Percentiles rank a stretch among this genome's conserved stretches.
Conservation (phyloP, 345 rosid species). For the Brassica rapa region DNA sequence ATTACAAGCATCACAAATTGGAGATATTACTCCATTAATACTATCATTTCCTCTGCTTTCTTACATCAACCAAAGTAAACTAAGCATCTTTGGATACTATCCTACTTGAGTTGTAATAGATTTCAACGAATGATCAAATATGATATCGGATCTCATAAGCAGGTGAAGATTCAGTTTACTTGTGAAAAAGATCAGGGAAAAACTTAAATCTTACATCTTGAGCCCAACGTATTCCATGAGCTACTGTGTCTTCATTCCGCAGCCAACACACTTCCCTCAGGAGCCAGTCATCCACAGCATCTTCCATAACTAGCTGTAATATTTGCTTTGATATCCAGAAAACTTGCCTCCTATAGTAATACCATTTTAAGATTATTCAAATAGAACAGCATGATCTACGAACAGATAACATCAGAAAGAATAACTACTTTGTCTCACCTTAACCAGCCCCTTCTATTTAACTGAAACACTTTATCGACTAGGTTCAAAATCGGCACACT, state of each 20-base stretch:
- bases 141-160: not conserved
- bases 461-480: slow-evolving; percentile 95
- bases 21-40: slow-evolving; percentile 3
- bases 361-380: slow-evolving; percentile 18
- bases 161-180: slow-evolving; percentile 9
- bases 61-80: not conserved
- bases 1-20: slow-evolving; percentile 18
- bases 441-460: slow-evolving; percentile 96
- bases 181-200: not conserved
- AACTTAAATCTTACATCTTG: slow-evolving; percentile 75
- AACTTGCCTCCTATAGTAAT: slow-evolving; percentile 75
- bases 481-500: slow-evolving; percentile 92
- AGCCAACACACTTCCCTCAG: slow-evolving; percentile 85
- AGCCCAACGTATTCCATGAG: slow-evolving; percentile 79
- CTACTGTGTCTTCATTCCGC: slow-evolving; percentile 74
- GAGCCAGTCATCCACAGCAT: slow-evolving; percentile 98
- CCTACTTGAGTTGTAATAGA: not conserved
- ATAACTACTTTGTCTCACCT: slow-evolving; percentile 53
- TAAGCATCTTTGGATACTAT: not conserved
- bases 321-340: slow-evolving; percentile 99
- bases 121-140: slow-evolving; percentile 10
- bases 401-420: slow-evolving; percentile 7
- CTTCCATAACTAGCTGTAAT: slow-evolving; percentile 92
- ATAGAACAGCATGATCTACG: slow-evolving; percentile 2
- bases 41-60: not conserved